Evolutionary conservation across 495 filamentous ascomycete genomes (phyloP).

Genomic region (Pseudevernia furfuracea): DNA sequence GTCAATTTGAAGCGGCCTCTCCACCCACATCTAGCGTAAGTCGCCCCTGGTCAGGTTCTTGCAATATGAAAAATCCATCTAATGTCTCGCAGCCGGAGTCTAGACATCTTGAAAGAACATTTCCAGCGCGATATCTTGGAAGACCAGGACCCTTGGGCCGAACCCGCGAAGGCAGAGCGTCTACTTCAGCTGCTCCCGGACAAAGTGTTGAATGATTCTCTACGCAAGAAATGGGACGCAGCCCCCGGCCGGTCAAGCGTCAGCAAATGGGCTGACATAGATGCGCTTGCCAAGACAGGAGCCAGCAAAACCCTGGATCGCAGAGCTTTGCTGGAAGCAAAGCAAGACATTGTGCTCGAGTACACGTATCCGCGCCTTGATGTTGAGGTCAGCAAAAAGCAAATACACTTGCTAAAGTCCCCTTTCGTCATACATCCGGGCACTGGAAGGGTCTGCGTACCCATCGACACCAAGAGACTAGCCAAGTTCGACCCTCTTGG

Average conservation of each 20-base stretch:
- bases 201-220: conserved; percentile 57
- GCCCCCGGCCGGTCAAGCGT: conserved; percentile 64
- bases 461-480: conserved; percentile 63
- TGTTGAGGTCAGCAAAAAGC: conserved; percentile 91
- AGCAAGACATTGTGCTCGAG: conserved; percentile 89
- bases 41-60: background rate
- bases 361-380: conserved; percentile 98
- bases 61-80: background rate
- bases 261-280: conserved; percentile 90
- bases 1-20: conserved; percentile 79
- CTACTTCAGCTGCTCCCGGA: conserved; percentile 77
- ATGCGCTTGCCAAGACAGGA: conserved; percentile 67
- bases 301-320: conserved; percentile 58
- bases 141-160: conserved; percentile 78
- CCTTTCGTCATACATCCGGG: conserved; percentile 95
- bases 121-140: conserved; percentile 75
- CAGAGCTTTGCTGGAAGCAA: conserved; percentile 66
- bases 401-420: conserved; percentile 93
- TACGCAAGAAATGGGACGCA: conserved; percentile 85
- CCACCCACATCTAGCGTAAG: conserved; percentile 77
- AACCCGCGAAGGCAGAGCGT: conserved; percentile 56
- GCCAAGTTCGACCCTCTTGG: conserved; percentile 79
- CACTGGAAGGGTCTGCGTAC: conserved; percentile 89
- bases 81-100: conserved; percentile 53
- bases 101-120: conserved; percentile 68